These are phyloP conservation scores for Saccharomyces hybrid DNA, from an alignment of 1,139 yeast species.

Conservation along the genomic window DNA sequence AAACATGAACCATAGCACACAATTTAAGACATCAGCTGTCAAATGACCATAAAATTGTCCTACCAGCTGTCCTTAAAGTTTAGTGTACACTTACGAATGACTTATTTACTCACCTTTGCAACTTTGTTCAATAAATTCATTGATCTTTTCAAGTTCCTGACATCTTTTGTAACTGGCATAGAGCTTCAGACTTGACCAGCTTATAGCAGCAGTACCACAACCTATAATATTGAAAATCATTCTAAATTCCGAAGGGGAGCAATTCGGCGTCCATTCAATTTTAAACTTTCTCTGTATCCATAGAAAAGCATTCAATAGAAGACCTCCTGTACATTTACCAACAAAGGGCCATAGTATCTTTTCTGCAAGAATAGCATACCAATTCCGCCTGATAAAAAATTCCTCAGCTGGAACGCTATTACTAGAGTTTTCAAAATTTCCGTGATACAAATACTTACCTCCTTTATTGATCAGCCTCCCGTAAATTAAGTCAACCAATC, in stretches of 20 bases:
- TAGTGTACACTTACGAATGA: not conserved
- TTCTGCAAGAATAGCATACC: slow-evolving; percentile 11
- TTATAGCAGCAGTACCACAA: slow-evolving; percentile 3
- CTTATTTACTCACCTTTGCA: not conserved
- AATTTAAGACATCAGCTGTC: too few relatives aligned
- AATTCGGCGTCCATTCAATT: slow-evolving; percentile 1
- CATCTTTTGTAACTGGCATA: not conserved
- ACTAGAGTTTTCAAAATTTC: not conserved
- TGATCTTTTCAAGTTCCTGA: not conserved
- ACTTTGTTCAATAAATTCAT: not conserved
- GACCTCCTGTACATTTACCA: slow-evolving; percentile 6
- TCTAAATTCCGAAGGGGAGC: slow-evolving; percentile 36
- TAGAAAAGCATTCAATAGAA: not conserved
- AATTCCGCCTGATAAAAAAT: slow-evolving; percentile 9
- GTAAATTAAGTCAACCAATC: not conserved
- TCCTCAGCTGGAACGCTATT: not conserved
- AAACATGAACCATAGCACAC: not conserved
- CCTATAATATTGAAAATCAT: slow-evolving; percentile 36
- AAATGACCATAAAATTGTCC: too few relatives aligned
- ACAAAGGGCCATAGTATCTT: slow-evolving; percentile 10
- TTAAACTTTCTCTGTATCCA: slow-evolving; percentile 1
- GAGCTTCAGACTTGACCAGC: not conserved
- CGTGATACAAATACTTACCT: not conserved
- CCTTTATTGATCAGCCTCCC: not conserved
- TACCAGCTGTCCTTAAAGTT: too few relatives aligned